These are phyloP conservation scores for Phoenix dactylifera DNA, from an alignment of 176 grass and related monocot genomes.

Conservation along the genomic window DNA sequence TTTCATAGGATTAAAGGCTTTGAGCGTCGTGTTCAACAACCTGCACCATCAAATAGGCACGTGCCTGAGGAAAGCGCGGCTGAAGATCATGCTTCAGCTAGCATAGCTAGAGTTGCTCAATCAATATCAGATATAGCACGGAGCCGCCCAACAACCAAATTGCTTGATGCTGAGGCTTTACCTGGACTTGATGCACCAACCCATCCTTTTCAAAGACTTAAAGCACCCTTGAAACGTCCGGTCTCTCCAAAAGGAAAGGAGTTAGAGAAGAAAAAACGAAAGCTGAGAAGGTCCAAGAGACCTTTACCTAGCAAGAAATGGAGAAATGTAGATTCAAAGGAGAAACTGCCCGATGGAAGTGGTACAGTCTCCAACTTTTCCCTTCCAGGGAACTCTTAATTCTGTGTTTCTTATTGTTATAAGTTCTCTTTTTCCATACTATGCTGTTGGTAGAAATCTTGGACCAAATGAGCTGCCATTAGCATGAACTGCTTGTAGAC, in stretches of 20 bases:
- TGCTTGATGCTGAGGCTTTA: constrained; percentile 58
- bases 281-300: constrained; percentile 39
- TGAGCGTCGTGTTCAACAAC: constrained; percentile 56
- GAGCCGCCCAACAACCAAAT: constrained; percentile 60
- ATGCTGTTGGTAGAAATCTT: too few relatives aligned
- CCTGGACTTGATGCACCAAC: constrained; percentile 76
- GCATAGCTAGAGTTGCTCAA: constrained; percentile 58
- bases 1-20: constrained; percentile 93
- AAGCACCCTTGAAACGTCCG: constrained; percentile 41
- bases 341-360: neutral
- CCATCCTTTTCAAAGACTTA: constrained; percentile 71
- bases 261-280: constrained; percentile 39
- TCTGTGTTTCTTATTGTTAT: neutral
- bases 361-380: constrained; percentile 13
- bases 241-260: constrained; percentile 35
- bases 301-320: constrained; percentile 83
- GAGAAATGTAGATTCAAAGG: constrained; percentile 45
- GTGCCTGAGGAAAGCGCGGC: constrained; percentile 5
- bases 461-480: too few relatives aligned
- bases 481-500: too few relatives aligned
- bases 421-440: neutral
- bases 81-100: constrained; percentile 45
- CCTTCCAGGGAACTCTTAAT: neutral
- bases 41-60: constrained; percentile 25
- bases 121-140: constrained; percentile 46